These are phyloP conservation scores for Laburnicola sp. DNA, from an alignment of 2,329 filamentous ascomycete genomes.

Conservation along the genomic window DNA sequence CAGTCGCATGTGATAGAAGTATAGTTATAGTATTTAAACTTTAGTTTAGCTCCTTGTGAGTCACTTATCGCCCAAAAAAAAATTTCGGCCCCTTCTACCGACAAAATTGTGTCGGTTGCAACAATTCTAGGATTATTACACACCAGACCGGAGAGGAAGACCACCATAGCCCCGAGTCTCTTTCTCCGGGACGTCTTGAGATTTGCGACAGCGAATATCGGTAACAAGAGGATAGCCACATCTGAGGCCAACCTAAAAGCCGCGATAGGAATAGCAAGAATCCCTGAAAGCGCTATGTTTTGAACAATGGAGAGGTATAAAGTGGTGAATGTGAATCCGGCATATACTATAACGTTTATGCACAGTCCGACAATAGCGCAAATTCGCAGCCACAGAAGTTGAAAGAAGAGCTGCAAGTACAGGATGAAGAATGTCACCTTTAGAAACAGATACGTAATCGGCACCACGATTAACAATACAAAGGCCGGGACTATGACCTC, in stretches of 20 bases:
- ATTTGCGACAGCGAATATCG: conserved; percentile 5
- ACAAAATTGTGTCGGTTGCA: too few relatives aligned
- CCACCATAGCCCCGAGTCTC: conserved; percentile 10
- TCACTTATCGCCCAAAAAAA: too few relatives aligned
- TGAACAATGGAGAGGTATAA: not conserved
- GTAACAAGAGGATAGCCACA: conserved; percentile 9
- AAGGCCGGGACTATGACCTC: not conserved
- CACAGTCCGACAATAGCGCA: conserved; percentile 4
- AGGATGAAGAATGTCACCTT: conserved; percentile 19
- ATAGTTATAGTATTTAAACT: too few relatives aligned
- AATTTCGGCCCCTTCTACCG: too few relatives aligned
- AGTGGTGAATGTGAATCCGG: not conserved
- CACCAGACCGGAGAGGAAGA: conserved; percentile 11
- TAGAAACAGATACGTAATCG: conserved; percentile 5
- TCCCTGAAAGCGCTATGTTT: not conserved
- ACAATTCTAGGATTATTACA: not conserved
- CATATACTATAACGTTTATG: conserved; percentile 3
- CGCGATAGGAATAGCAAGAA: not conserved
- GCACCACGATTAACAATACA: not conserved
- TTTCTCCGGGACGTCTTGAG: not conserved
- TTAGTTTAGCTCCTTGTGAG: too few relatives aligned
- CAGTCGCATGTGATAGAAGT: too few relatives aligned
- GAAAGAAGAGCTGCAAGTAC: conserved; percentile 14
- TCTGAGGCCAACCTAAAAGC: conserved; percentile 11
- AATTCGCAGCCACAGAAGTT: conserved; percentile 11